A percentile compares a stretch with the other conserved stretches of the same genome.
Evolutionary conservation across 306 rosid genomes (phyloP).

Genomic region (Ammopiptanthus mongolicus): DNA sequence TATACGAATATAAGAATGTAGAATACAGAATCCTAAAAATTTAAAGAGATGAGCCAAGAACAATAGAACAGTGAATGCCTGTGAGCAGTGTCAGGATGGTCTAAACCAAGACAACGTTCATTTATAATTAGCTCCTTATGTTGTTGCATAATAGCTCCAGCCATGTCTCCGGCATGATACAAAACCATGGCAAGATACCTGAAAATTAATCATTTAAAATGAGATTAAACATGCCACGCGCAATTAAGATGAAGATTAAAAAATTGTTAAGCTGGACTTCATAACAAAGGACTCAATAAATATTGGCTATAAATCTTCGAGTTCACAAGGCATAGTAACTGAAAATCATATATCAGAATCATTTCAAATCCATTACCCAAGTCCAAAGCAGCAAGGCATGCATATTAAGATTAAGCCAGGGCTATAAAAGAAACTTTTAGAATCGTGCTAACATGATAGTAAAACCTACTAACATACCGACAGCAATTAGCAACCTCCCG

Average conservation of each 20-base stretch:
- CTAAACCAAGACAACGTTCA: slow-evolving; percentile 94
- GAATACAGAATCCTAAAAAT: slow-evolving; percentile 14
- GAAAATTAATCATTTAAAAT: slow-evolving; percentile 29
- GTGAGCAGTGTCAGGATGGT: slow-evolving; percentile 99
- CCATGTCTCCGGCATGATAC: slow-evolving; percentile 99
- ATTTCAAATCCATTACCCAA: background rate
- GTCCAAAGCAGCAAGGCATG: background rate
- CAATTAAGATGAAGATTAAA: background rate
- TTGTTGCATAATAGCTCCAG: slow-evolving; percentile 95
- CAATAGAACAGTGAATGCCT: slow-evolving; percentile 42
- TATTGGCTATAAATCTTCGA: background rate
- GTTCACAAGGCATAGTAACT: background rate
- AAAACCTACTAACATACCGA: slow-evolving; percentile 51
- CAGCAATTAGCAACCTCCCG: slow-evolving; percentile 98
- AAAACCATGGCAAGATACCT: slow-evolving; percentile 99
- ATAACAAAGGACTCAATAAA: background rate
- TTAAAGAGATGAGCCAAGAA: background rate
- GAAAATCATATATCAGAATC: background rate
- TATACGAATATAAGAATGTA: background rate
- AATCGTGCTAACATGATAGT: background rate
- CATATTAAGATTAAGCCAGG: background rate
- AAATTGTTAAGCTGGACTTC: background rate
- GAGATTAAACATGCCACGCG: background rate
- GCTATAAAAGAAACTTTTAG: background rate
- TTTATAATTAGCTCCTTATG: slow-evolving; percentile 95